Base-by-base conservation (phyloP, 2,329 filamentous ascomycete genomes). In the Colletotrichum zoysiae region DNA sequence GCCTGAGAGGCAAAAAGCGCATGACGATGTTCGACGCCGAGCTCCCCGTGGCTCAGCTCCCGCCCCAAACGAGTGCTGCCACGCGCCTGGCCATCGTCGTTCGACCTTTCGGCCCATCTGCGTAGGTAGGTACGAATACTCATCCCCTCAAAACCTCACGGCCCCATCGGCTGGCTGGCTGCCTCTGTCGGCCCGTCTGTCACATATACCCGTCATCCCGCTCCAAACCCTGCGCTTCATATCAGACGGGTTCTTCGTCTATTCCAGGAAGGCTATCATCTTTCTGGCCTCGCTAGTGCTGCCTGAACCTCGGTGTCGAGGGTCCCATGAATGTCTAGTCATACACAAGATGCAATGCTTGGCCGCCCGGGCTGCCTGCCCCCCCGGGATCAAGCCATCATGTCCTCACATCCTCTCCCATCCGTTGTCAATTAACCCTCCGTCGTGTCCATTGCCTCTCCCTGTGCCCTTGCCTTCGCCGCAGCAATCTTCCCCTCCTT, bases 401-500 rank as follows among this genome's bases (percentile, higher is more conserved):
- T 51, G 11, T 35, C 46, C 9, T 18, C 46, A 46, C n/a, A 18
- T 38, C 38, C n/a, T n/a, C 50, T 56, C 53, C 40, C 40, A 16
- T 16, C 42, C 67, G 16, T 56, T 26, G 9, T 20, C 35, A 12
- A 56, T 71, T 55, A 73, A 23, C 78, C 84, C 46, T 83, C 82
- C 4, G 81, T 81, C 1, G 82, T 86, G 72, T 87, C 86, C 83
- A 86, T 87, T 2, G 77, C 67, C 20, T 84, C 82, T 12, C 61
- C 79, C 77, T 11, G 80, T 1, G 76, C 51, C 70, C 79, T 82
- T 2, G 77, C 77, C 74, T 77, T 85, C 0, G 83, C 81, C 2
- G 83, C 82, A 48, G 84, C 82, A n/a, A 88, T 81, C 70, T 82
- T 84, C 76, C 85, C 86, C 38, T 84, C 84, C 74, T 85, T 86